phyloP scores from a whole-genome alignment of 495 filamentous ascomycete species.

The Thozetella sp. region DNA sequence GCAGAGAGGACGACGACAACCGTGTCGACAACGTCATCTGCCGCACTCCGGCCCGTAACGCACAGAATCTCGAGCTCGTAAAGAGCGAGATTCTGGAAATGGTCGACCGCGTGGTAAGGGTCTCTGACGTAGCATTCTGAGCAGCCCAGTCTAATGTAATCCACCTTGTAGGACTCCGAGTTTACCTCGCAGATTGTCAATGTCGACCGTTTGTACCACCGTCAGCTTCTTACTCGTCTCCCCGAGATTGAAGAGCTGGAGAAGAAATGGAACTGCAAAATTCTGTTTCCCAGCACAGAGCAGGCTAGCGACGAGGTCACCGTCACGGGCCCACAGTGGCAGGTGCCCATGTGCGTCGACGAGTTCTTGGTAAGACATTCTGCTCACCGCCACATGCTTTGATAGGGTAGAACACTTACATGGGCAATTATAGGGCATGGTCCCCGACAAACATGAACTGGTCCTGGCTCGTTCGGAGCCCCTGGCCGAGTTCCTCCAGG shows the following conservation, averaged over 20 bases:
- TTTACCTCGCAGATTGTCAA: constrained; percentile 91
- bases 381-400: not conserved
- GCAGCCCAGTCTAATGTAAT: not conserved
- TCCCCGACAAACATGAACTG: constrained; percentile 92
- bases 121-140: constrained; percentile 8
- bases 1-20: constrained; percentile 94
- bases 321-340: constrained; percentile 94
- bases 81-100: constrained; percentile 99
- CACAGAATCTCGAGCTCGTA: constrained; percentile 92
- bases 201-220: constrained; percentile 93
- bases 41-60: constrained; percentile 94
- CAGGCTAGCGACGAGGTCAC: constrained; percentile 95
- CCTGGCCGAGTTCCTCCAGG: constrained; percentile 77
- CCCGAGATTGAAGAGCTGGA: constrained; percentile 90
- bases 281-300: constrained; percentile 95
- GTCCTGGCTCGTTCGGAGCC: constrained; percentile 73
- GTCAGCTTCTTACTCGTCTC: constrained; percentile 86
- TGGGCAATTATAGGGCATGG: constrained; percentile 72
- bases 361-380: constrained; percentile 72
- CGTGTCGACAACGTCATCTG: constrained; percentile 99
- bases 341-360: constrained; percentile 94
- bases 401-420: constrained; percentile 24
- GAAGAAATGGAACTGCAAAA: constrained; percentile 98
- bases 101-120: constrained; percentile 86
- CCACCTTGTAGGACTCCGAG: constrained; percentile 72